phyloP scores from a whole-genome alignment of 352 stramenopile genomes.

The Paralagenidium karlingii region DNA sequence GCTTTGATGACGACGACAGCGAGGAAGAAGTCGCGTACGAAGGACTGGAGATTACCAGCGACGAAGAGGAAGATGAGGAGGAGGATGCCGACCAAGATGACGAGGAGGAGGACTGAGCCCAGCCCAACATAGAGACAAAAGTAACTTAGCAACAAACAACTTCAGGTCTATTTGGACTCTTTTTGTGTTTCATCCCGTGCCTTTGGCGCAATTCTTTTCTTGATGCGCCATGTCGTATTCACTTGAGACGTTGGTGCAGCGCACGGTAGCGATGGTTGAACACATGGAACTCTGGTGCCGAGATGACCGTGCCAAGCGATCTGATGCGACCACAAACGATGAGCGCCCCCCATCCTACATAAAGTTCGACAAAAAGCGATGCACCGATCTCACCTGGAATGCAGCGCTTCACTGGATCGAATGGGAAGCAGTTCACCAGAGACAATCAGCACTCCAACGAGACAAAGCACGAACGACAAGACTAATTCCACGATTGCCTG shows the following conservation, averaged over 20 bases:
- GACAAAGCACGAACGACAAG: conserved; percentile 45
- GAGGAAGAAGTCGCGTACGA: conserved; percentile 76
- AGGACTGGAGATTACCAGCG: conserved; percentile 52
- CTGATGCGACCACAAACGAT: conserved; percentile 8
- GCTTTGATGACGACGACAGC: conserved; percentile 53
- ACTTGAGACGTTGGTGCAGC: too few species aligned
- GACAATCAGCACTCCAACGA: conserved; percentile 54
- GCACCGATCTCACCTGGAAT: conserved; percentile 50
- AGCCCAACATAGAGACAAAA: too few species aligned
- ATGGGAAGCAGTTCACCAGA: conserved; percentile 61
- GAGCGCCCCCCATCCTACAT: background rate
- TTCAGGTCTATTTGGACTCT: too few species aligned
- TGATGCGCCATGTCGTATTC: too few species aligned
- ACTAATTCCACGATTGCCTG: conserved; percentile 65
- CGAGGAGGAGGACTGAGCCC: conserved; percentile 16
- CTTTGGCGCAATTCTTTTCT: too few species aligned
- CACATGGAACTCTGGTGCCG: conserved; percentile 66
- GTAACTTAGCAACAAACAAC: too few species aligned
- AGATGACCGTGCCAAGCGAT: conserved; percentile 49
- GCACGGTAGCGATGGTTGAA: conserved; percentile 73
- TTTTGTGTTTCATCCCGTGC: too few species aligned
- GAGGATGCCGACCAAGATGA: conserved; percentile 37
- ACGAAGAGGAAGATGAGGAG: conserved; percentile 36
- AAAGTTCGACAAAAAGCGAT: background rate
- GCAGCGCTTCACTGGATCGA: conserved; percentile 48